Percentiles rank a stretch among this genome's conserved stretches.
phyloP scores from a whole-genome alignment of 1,284 basidiomycete genomes.

The Rhodofomes roseus region DNA sequence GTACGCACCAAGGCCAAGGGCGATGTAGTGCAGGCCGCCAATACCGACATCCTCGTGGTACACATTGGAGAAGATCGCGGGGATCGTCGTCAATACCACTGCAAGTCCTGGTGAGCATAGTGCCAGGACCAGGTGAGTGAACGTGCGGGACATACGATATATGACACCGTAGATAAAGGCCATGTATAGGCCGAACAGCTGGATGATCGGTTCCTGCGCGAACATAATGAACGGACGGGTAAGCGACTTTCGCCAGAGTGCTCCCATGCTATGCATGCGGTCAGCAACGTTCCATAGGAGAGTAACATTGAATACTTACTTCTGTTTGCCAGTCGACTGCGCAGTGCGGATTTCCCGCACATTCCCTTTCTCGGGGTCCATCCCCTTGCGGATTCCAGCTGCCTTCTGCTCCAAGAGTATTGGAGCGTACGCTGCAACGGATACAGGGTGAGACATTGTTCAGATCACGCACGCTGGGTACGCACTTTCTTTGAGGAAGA shows the following conservation, averaged over 20 bases:
- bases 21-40: conserved; percentile 58
- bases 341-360: conserved; percentile 38
- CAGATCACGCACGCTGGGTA: not conserved
- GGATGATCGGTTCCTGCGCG: conserved; percentile 43
- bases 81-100: conserved; percentile 64
- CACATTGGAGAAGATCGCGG: conserved; percentile 48
- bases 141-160: conserved; percentile 39
- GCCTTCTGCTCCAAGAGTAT: conserved; percentile 61
- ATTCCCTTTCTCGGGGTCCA: conserved; percentile 41
- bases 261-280: conserved; percentile 32
- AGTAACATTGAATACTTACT: conserved; percentile 29
- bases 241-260: conserved; percentile 38
- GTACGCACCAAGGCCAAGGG: conserved; percentile 44
- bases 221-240: conserved; percentile 48
- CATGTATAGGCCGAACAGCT: conserved; percentile 43
- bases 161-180: conserved; percentile 48
- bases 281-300: not conserved
- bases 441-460: not conserved
- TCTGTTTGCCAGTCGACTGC: conserved; percentile 38
- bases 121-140: not conserved
- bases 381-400: conserved; percentile 40
- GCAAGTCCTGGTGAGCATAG: conserved; percentile 6
- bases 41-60: conserved; percentile 53
- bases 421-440: conserved; percentile 52
- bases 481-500: conserved; percentile 64